Base-by-base conservation (phyloP, 106 monocot species). In the Dioscorea zingiberensis region DNA sequence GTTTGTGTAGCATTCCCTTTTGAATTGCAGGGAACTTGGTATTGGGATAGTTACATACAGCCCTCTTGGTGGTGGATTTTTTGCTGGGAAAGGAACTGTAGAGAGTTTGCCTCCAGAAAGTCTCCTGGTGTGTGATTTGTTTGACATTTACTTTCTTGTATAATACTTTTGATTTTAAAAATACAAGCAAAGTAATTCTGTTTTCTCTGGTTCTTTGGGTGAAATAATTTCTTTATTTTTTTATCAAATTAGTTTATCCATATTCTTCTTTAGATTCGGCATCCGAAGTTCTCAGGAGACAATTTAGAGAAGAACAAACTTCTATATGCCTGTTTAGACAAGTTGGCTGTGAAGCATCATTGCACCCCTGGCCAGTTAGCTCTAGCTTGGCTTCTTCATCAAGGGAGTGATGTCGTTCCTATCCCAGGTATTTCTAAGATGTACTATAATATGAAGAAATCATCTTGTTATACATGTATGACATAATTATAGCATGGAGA, bases 11-110 rank as follows among this genome's bases (percentile, higher is more conserved):
- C 7, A 51, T 51, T 51, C 18, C 48, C 4, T 53, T 27, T 54
- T 57, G 15, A 13, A 13, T 23, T 24, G 4, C 66, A 83, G 83
- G 59, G 78, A 74, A 71, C 74, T 83, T 58, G 77, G 77, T 14
- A 78, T 83, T 77, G 71, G 77, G 47, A 77, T 83, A 48, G 82
- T 83, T 57, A 70, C 82, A 51, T 83, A 77, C 65, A 77, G 82
- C 58, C 82, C 82, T 21, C 82, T 83, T 68, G 78, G 78, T 0
- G 68, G 77, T 57, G 77, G 77, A 26, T 77, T 83, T 71, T 83
- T 83, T 49, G 82, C 64, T 55, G 82, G 82, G 21, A 77, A 67
- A 47, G 69, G 48, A 25, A 62, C 67, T n/a, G 67, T 68, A 7
- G 83, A 83, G 51, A 64, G 27, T 60, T 66, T 73, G 44, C 69